Evolutionary conservation across 371 early-diverging fungal genomes (phyloP).

Genomic region (Mortierella sp.): DNA sequence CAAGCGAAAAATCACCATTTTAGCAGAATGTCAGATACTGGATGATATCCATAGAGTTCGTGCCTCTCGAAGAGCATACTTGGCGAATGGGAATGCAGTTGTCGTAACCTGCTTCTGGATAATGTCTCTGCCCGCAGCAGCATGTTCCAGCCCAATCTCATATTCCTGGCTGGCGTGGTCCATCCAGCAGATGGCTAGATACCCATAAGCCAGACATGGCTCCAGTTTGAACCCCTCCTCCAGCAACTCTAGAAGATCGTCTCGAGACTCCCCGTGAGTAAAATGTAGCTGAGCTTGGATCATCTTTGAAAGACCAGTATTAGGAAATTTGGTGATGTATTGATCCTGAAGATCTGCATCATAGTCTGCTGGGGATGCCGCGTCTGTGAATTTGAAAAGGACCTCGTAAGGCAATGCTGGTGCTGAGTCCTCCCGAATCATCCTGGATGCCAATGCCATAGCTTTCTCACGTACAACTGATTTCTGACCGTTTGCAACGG

Average conservation of each 20-base stretch:
- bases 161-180: conserved; percentile 66
- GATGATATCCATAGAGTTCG: too few species aligned
- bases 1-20: too few species aligned
- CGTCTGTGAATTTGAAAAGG: conserved; percentile 62
- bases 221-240: conserved; percentile 64
- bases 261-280: conserved; percentile 54
- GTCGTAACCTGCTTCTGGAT: conserved; percentile 51
- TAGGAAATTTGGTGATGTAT: conserved; percentile 60
- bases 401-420: conserved; percentile 63
- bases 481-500: conserved; percentile 14
- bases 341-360: conserved; percentile 57
- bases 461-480: conserved; percentile 30
- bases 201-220: conserved; percentile 62
- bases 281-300: conserved; percentile 61
- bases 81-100: conserved; percentile 55
- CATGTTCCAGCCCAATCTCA: conserved; percentile 71
- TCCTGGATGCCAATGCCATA: conserved; percentile 50
- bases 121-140: conserved; percentile 63
- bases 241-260: conserved; percentile 60
- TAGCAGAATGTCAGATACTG: too few species aligned
- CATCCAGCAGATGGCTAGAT: conserved; percentile 65
- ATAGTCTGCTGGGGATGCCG: conserved; percentile 63
- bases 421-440: conserved; percentile 42
- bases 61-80: too few species aligned
- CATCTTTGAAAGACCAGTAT: conserved; percentile 63